These are phyloP conservation scores for Bretziella fagacearum DNA, from an alignment of 2,329 filamentous ascomycete genomes.

Conservation along the genomic window DNA sequence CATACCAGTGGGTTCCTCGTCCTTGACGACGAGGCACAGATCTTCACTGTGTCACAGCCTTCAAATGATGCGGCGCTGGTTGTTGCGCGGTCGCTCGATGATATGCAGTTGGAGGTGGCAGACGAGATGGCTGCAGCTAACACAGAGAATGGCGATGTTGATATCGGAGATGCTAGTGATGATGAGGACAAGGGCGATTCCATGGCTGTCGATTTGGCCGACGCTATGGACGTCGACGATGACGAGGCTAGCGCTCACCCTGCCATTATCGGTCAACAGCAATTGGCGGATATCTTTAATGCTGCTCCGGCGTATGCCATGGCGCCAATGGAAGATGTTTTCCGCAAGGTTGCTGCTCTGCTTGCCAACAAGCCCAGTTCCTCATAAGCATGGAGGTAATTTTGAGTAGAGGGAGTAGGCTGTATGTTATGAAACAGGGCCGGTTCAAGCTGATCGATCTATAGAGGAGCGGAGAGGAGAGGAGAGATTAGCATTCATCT, in stretches of 20 bases:
- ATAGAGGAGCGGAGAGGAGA: no score
- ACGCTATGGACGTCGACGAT: constrained; percentile 28
- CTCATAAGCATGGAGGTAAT: not conserved
- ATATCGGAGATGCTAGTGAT: constrained; percentile 26
- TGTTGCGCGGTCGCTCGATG: constrained; percentile 37
- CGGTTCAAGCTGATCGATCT: no score
- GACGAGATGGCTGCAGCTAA: constrained; percentile 19
- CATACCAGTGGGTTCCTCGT: constrained; percentile 51
- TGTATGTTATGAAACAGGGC: no score
- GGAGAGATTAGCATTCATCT: no score
- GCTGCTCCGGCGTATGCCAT: constrained; percentile 50
- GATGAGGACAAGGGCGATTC: constrained; percentile 24
- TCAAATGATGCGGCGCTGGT: constrained; percentile 35
- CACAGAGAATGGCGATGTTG: constrained; percentile 18
- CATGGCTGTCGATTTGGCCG: constrained; percentile 17
- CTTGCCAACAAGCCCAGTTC: constrained; percentile 13
- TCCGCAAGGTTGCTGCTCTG: constrained; percentile 51
- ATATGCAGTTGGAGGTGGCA: constrained; percentile 31
- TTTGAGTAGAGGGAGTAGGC: not conserved
- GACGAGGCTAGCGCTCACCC: constrained; percentile 33
- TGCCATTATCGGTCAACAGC: constrained; percentile 49
- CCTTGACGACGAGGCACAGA: constrained; percentile 58
- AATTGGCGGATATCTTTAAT: constrained; percentile 54
- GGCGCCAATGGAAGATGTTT: constrained; percentile 57
- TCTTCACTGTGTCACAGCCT: constrained; percentile 46